Conservation (phyloP, 139 green algal species). For the Prasinococcaceae sp. region DNA sequence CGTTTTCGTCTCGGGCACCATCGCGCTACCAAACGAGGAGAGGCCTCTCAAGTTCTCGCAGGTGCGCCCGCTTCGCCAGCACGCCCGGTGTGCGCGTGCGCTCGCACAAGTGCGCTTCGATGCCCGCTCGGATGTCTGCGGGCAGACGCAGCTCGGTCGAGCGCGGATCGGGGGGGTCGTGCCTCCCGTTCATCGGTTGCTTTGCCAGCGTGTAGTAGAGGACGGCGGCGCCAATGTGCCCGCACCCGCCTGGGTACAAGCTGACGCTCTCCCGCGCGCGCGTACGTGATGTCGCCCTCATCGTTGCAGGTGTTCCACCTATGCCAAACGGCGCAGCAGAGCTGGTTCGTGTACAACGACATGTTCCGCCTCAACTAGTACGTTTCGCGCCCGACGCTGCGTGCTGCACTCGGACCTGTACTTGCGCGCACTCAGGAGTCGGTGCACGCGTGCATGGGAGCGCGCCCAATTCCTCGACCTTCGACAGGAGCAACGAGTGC, state of each 20-base stretch:
- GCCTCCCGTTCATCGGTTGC: not conserved
- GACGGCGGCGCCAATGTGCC: not conserved
- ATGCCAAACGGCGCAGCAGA: slow-evolving; percentile 3
- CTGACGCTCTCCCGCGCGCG: too few species aligned
- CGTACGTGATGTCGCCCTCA: not conserved
- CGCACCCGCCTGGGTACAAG: too few species aligned
- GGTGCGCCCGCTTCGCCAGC: slow-evolving; percentile 5
- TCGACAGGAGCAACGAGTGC: too few species aligned
- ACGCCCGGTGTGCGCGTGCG: not conserved
- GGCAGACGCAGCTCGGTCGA: not conserved
- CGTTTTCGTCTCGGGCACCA: slow-evolving; percentile 26
- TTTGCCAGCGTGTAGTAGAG: not conserved
- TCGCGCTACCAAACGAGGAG: slow-evolving; percentile 23
- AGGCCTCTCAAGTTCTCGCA: slow-evolving; percentile 29
- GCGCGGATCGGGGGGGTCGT: not conserved
- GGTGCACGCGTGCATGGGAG: too few species aligned
- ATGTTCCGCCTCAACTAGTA: slow-evolving; percentile 22
- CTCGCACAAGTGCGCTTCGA: not conserved
- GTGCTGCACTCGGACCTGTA: too few species aligned
- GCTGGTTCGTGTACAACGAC: slow-evolving; percentile 18
- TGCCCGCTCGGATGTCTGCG: not conserved
- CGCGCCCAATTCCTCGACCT: too few species aligned
- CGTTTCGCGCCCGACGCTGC: too few species aligned
- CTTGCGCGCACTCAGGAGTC: too few species aligned
- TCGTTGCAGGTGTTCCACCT: slow-evolving; percentile 12